Conservation (phyloP, 1,284 basidiomycete species). For the Ceratobasidium sp. region DNA sequence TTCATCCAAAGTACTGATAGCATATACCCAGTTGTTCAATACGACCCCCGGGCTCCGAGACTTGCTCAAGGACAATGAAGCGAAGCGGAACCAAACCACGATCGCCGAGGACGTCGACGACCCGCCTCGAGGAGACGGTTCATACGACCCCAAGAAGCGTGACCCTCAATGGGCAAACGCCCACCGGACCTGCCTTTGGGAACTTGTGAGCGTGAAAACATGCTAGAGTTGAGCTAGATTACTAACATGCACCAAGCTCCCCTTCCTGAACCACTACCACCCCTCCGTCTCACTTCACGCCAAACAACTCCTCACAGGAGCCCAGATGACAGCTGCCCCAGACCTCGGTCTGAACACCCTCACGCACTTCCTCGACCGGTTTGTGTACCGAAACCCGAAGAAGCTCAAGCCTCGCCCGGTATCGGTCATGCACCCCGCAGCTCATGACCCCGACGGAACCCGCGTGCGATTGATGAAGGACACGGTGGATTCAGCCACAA, state of each 20-base stretch:
- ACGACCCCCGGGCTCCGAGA: conserved; percentile 74
- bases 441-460: conserved; percentile 65
- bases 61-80: conserved; percentile 53
- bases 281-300: conserved; percentile 91
- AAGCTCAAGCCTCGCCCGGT: conserved; percentile 79
- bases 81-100: conserved; percentile 54
- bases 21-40: conserved; percentile 73
- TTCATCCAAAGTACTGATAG: conserved; percentile 5
- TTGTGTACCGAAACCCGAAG: conserved; percentile 97
- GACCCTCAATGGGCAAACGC: conserved; percentile 92
- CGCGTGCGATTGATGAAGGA: conserved; percentile 79
- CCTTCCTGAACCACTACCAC: conserved; percentile 89
- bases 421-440: conserved; percentile 96
- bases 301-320: conserved; percentile 76
- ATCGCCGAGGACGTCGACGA: conserved; percentile 62
- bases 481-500: conserved; percentile 57
- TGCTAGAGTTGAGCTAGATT: background rate
- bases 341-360: conserved; percentile 95
- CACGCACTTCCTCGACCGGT: conserved; percentile 88
- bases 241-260: conserved; percentile 62
- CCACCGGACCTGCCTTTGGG: conserved; percentile 85
- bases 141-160: conserved; percentile 88
- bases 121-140: conserved; percentile 52
- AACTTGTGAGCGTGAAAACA: conserved; percentile 69
- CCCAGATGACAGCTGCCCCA: conserved; percentile 76